phyloP scores from a whole-genome alignment of 768 basidiomycete genomes.

The Leccinum sublutescens region DNA sequence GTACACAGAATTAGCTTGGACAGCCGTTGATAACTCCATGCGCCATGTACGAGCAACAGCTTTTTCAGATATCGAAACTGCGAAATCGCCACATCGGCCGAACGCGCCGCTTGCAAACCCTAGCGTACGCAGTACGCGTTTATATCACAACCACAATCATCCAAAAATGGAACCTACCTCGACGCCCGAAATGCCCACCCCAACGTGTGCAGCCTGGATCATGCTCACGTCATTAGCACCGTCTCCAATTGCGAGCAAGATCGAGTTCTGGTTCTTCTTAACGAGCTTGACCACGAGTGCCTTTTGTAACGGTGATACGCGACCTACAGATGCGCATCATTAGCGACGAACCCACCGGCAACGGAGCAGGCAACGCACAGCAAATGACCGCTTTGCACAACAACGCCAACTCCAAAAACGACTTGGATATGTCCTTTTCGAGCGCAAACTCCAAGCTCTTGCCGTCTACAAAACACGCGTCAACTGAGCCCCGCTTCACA shows the following conservation, averaged over 20 bases:
- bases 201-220: slow-evolving; percentile 98
- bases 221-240: slow-evolving; percentile 99
- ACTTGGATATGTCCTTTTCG: slow-evolving; percentile 87
- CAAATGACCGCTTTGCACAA: slow-evolving; percentile 99
- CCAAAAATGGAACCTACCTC: slow-evolving; percentile 53
- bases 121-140: slow-evolving; percentile 26
- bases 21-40: slow-evolving; percentile 96
- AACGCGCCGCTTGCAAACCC: slow-evolving; percentile 98
- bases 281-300: slow-evolving; percentile 98
- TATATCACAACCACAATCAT: neutral
- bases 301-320: slow-evolving; percentile 96
- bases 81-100: slow-evolving; percentile 96
- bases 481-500: neutral
- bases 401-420: slow-evolving; percentile 91
- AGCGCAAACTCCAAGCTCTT: slow-evolving; percentile 92
- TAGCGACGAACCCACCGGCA: neutral
- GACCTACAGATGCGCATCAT: slow-evolving; percentile 43
- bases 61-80: slow-evolving; percentile 97
- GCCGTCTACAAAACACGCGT: slow-evolving; percentile 59
- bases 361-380: slow-evolving; percentile 48
- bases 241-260: slow-evolving; percentile 95
- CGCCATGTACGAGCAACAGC: slow-evolving; percentile 91
- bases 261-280: slow-evolving; percentile 91
- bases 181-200: slow-evolving; percentile 95
- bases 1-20: slow-evolving; percentile 94